phyloP scores from a whole-genome alignment of 2,329 filamentous ascomycete genomes.

The Thelonectria blattea region DNA sequence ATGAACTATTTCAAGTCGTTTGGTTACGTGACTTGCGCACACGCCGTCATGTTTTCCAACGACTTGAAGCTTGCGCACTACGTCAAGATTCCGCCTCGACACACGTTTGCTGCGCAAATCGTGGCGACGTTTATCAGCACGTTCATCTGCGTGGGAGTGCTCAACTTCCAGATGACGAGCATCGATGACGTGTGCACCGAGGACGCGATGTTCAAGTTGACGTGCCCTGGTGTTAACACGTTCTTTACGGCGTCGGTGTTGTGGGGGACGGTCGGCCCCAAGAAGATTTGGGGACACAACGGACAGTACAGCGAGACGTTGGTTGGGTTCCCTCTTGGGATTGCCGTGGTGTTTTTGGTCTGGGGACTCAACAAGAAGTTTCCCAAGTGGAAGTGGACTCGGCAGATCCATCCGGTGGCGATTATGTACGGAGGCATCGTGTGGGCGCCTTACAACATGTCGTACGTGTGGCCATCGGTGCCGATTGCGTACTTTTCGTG shows the following conservation, averaged over 20 bases:
- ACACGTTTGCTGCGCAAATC: slow-evolving; percentile 65
- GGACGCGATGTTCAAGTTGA: slow-evolving; percentile 55
- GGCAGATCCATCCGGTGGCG: slow-evolving; percentile 56
- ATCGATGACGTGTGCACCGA: slow-evolving; percentile 57
- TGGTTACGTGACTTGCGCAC: slow-evolving; percentile 56
- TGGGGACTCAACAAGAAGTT: slow-evolving; percentile 48
- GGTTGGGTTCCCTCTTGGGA: slow-evolving; percentile 57
- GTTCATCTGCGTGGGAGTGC: slow-evolving; percentile 56
- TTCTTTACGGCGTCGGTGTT: slow-evolving; percentile 63
- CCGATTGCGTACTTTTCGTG: slow-evolving; percentile 59
- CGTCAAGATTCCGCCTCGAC: slow-evolving; percentile 65
- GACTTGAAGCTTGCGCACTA: slow-evolving; percentile 60
- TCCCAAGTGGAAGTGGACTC: slow-evolving; percentile 47
- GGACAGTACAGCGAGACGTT: slow-evolving; percentile 56
- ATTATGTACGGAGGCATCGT: slow-evolving; percentile 54
- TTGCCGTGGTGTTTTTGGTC: slow-evolving; percentile 51
- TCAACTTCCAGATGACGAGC: slow-evolving; percentile 56
- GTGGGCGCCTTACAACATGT: slow-evolving; percentile 58
- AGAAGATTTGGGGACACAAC: slow-evolving; percentile 55
- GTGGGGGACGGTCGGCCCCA: slow-evolving; percentile 60
- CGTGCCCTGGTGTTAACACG: slow-evolving; percentile 59
- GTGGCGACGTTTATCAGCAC: slow-evolving; percentile 61
- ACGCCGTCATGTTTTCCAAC: slow-evolving; percentile 58
- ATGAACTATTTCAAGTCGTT: slow-evolving; percentile 64
- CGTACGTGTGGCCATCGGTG: slow-evolving; percentile 58